These are phyloP conservation scores for Zizania palustris DNA, from an alignment of 202 grass and related monocot species.

Conservation along the genomic window DNA sequence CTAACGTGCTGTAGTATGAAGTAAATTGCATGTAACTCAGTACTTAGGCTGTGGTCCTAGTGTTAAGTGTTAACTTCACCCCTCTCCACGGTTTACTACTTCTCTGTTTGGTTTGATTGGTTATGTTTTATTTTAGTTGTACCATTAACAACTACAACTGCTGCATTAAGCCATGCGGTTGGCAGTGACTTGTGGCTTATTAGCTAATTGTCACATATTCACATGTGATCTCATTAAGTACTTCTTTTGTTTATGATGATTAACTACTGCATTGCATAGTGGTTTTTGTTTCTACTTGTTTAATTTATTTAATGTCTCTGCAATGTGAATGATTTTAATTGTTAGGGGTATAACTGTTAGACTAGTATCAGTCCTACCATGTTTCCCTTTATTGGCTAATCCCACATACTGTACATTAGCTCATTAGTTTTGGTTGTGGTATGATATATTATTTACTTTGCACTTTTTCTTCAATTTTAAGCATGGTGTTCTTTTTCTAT, in stretches of 20 bases:
- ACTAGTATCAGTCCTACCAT: conserved; percentile 9
- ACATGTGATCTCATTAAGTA: neutral
- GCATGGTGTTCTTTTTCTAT: neutral
- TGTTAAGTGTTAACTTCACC: neutral
- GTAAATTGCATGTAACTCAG: neutral
- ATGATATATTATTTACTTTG: neutral
- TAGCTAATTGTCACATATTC: neutral
- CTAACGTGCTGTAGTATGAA: neutral
- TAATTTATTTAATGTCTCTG: neutral
- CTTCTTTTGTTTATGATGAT: conserved; percentile 10
- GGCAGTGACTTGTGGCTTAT: neutral
- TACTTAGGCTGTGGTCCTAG: neutral
- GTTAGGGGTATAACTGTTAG: neutral
- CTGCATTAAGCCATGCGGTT: neutral
- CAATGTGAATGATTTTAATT: conserved; percentile 5
- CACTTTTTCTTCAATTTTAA: neutral
- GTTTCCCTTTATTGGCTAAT: conserved; percentile 2
- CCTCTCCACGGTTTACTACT: neutral
- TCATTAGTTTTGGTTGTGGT: neutral
- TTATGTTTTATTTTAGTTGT: neutral
- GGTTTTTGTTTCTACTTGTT: conserved; percentile 10
- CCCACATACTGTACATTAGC: conserved; percentile 1
- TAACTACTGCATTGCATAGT: neutral
- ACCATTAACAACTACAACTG: neutral
- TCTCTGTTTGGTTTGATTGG: conserved; percentile 21